phyloP scores from a whole-genome alignment of 2,329 filamentous ascomycete genomes.

The Fusarium palustre region DNA sequence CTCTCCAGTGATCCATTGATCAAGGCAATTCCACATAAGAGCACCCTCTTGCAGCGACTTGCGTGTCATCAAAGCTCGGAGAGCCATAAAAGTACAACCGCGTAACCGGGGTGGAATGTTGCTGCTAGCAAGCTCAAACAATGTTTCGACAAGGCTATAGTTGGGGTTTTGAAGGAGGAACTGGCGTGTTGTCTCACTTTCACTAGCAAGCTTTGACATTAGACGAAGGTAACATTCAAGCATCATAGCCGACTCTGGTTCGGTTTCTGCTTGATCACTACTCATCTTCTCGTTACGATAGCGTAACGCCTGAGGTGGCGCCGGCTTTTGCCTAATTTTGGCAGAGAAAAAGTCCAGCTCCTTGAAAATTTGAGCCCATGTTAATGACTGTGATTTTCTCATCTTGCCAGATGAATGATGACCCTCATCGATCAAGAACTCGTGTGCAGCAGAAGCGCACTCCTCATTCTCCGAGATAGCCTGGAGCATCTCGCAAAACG shows the following conservation, averaged over 20 bases:
- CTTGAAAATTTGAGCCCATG: constrained; percentile 92
- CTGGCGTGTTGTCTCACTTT: constrained; percentile 77
- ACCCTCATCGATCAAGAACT: constrained; percentile 89
- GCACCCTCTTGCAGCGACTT: constrained; percentile 76
- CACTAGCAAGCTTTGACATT: constrained; percentile 81
- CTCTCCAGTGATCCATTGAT: constrained; percentile 79
- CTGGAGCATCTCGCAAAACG: constrained; percentile 96
- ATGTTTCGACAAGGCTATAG: constrained; percentile 76
- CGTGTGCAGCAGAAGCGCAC: constrained; percentile 86
- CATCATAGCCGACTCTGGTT: constrained; percentile 96
- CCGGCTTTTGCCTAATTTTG: constrained; percentile 79
- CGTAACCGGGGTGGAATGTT: constrained; percentile 80
- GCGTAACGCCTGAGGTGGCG: constrained; percentile 53
- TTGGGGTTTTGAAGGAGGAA: constrained; percentile 76
- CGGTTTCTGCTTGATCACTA: constrained; percentile 77
- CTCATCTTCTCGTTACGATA: constrained; percentile 71
- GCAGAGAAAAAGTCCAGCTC: constrained; percentile 87
- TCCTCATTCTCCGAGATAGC: constrained; percentile 85
- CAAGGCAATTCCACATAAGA: constrained; percentile 82
- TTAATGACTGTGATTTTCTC: constrained; percentile 84
- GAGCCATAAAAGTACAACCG: constrained; percentile 83
- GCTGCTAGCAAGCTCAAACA: constrained; percentile 83
- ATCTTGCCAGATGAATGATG: constrained; percentile 80
- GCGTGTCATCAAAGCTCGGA: constrained; percentile 79
- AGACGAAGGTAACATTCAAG: constrained; percentile 92